Evolutionary conservation across 352 stramenopile genomes (phyloP), one percentile per base, ranked within the genome.

Genomic region (Pythium apleroticum): DNA sequence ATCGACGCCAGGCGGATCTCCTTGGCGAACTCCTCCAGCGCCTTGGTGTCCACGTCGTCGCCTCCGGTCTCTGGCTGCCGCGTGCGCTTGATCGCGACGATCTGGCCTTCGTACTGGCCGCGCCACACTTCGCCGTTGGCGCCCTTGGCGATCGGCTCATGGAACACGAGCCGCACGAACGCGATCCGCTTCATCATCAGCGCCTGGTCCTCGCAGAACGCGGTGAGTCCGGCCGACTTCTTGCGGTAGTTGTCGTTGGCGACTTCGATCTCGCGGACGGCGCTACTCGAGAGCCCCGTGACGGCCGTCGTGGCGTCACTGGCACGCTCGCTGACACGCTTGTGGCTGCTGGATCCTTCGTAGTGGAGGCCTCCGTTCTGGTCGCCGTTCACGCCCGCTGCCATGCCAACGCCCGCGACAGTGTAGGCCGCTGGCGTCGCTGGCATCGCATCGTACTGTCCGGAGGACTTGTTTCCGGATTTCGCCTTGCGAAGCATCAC

Each of bases 1-100:
- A 60, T 72, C 8, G 73, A 61, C 46, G 46, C 67, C 37, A 73
- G 68, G 37, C 72, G 71, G 68, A 72, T 75, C 30, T 71, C 65
- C 50, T 49, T 57, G 24, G 62, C 54, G 37, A 76, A 77, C 11
- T 66, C 53, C 53, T 68, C 69, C 35, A 73, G 25, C 4, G 50
- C 35, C 41, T 72, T 45, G 22, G 62, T 48, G 30, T 65, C 43
- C 43, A 50, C 43, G 43, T 50, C 43, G n/a, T 50, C 43, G 14
- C n/a, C 19, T 7, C n/a, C n/a, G 0, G 43, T 17, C 1, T 50
- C 43, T 2, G 20, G 43, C n/a, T 50, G 43, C 20, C 43, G 19
- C 20, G 43, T 50, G 43, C 43, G 43, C 43, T 50, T 50, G 43
- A 50, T 50, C n/a, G 43, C 17, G 43, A 50, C 43, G 7, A 27